These are phyloP conservation scores for Termitomyces bulborhizus DNA, from an alignment of 768 basidiomycete species.

Conservation along the genomic window DNA sequence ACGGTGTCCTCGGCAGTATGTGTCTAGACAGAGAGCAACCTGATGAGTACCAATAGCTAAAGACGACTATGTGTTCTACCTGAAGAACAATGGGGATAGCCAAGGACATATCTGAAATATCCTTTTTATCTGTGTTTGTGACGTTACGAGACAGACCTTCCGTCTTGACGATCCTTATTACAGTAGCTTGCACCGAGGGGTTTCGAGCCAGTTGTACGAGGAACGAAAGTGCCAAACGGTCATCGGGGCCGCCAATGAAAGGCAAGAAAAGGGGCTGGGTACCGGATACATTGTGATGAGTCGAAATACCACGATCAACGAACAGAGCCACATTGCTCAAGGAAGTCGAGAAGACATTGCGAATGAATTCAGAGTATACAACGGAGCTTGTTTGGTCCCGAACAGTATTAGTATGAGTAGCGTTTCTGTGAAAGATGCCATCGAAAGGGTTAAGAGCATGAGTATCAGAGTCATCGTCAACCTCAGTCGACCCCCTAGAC, in stretches of 20 bases:
- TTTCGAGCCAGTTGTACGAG: constrained; percentile 73
- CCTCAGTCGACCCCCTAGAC: constrained; percentile 40
- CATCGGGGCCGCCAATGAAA: constrained; percentile 94
- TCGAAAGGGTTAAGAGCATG: constrained; percentile 65
- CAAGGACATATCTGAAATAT: not conserved
- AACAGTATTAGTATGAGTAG: constrained; percentile 21
- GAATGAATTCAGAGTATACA: constrained; percentile 78
- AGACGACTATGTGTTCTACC: constrained; percentile 14
- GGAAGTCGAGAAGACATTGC: constrained; percentile 70
- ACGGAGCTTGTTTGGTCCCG: constrained; percentile 48
- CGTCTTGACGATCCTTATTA: constrained; percentile 52
- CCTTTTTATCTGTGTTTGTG: constrained; percentile 22
- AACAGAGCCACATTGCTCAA: constrained; percentile 79
- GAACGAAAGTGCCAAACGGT: constrained; percentile 77
- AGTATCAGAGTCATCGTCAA: constrained; percentile 21
- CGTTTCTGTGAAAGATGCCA: constrained; percentile 55
- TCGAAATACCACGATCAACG: constrained; percentile 61
- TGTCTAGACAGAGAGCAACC: constrained; percentile 25
- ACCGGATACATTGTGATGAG: constrained; percentile 17
- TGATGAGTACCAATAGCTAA: too few species aligned
- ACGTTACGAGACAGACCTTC: constrained; percentile 29
- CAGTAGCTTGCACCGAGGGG: constrained; percentile 59
- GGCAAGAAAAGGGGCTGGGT: constrained; percentile 72
- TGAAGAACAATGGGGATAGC: constrained; percentile 20
- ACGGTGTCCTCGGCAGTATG: constrained; percentile 59